Conservation (phyloP, 768 basidiomycete species). For the Candolleomyces aberdarensis region DNA sequence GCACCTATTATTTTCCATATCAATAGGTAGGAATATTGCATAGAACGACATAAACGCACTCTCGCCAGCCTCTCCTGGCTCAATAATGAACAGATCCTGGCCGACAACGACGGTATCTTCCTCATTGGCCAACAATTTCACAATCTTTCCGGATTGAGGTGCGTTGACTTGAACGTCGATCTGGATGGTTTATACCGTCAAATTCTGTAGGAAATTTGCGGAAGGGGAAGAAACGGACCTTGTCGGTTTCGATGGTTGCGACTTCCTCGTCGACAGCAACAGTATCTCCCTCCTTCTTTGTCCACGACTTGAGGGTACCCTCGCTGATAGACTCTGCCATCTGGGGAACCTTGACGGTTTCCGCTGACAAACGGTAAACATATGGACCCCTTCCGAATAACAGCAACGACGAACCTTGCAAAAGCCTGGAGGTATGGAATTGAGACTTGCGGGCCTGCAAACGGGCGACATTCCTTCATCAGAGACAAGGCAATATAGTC, state of each 20-base stretch:
- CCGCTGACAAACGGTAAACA: constrained; percentile 39
- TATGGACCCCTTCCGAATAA: neutral
- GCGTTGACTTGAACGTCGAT: constrained; percentile 98
- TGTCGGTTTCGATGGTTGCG: constrained; percentile 98
- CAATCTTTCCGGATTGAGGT: constrained; percentile 81
- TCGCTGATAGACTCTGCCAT: constrained; percentile 99
- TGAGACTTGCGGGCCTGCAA: constrained; percentile 49
- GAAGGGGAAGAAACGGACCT: constrained; percentile 47
- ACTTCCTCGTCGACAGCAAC: constrained; percentile 94
- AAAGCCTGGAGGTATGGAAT: constrained; percentile 67
- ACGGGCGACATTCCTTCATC: constrained; percentile 42
- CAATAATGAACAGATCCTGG: constrained; percentile 90
- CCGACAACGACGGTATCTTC: constrained; percentile 95
- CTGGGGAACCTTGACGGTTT: constrained; percentile 92
- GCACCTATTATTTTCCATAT: constrained; percentile 3
- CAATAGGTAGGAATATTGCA: neutral
- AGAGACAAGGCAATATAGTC: constrained; percentile 9
- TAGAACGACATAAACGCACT: constrained; percentile 30
- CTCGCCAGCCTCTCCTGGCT: constrained; percentile 67
- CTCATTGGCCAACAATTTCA: constrained; percentile 82
- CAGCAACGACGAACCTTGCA: constrained; percentile 49
- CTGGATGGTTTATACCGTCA: constrained; percentile 35
- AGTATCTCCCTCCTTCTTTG: constrained; percentile 88
- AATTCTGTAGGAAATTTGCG: neutral
- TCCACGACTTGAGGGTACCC: constrained; percentile 93